Conservation (phyloP, 192 early-diverging fungal genomes). For the Podila epigama region DNA sequence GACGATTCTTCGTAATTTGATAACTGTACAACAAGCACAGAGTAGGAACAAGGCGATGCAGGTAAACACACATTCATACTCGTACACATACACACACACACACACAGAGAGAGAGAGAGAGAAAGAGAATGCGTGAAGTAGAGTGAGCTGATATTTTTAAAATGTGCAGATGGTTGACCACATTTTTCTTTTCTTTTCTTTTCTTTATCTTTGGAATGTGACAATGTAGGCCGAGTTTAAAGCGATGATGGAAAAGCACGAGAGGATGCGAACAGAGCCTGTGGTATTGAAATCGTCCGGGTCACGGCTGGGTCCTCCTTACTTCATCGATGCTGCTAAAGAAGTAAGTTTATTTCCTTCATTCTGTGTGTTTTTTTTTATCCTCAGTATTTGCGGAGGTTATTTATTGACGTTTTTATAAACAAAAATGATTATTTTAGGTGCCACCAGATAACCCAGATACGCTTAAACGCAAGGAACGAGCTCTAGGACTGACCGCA, state of each 20-base stretch:
- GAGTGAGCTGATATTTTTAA: too few relatives aligned
- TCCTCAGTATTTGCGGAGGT: not conserved
- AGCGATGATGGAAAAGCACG: slow-evolving; percentile 5
- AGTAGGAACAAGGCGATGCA: not conserved
- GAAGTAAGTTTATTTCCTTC: not conserved
- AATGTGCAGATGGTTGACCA: too few relatives aligned
- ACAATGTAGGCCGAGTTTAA: slow-evolving; percentile 10
- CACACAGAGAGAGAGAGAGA: too few relatives aligned
- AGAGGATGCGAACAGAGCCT: not conserved
- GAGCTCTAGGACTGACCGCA: not conserved
- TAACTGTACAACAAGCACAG: not conserved
- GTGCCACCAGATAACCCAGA: slow-evolving; percentile 34
- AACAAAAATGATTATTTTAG: slow-evolving; percentile 9
- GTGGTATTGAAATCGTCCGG: slow-evolving; percentile 4
- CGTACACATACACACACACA: too few relatives aligned
- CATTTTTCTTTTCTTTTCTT: not conserved
- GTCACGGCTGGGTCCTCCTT: slow-evolving; percentile 25
- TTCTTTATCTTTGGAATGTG: too few relatives aligned
- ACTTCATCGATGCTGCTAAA: slow-evolving; percentile 23
- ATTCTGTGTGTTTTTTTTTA: not conserved
- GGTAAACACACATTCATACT: too few relatives aligned
- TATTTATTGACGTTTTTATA: not conserved
- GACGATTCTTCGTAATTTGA: not conserved
- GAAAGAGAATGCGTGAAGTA: too few relatives aligned
- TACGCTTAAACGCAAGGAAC: not conserved